Evolutionary conservation across 2,329 filamentous ascomycete species (phyloP), one percentile per base, ranked within the genome.

Genomic region (Fusarium verticillioides): DNA sequence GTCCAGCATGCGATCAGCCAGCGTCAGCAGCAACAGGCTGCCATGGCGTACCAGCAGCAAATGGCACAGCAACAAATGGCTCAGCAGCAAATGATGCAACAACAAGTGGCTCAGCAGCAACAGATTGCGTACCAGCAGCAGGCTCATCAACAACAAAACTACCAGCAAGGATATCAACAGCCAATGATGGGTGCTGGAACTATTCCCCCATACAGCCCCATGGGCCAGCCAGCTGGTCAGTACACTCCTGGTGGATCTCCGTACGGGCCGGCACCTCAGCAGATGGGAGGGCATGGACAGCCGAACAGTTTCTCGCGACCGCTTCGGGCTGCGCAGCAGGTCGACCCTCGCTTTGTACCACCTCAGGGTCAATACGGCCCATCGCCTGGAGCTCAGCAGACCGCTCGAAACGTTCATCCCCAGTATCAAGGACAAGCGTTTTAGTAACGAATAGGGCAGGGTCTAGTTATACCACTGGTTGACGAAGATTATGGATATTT

Each of bases 51-150:
- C 28, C 66, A 69, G 46, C 66, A 69, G 49, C 90, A 92, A 64
- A 89, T 91, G 66, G 92, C 94, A 12, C 76, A 78, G 54, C 72
- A 74, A 39, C 75, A 78, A 26, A 70, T 77, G 74, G 79, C 80
- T 23, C 78, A 76, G 47, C 76, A 75, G 34, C 73, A 76, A 28
- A 75, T 75, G 72, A 70, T 70, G 15, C 76, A 78, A 52, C 72
- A 74, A 40, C 74, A 77, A 26, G 66, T 76, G 57, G 76, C 70
- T 18, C 76, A 78, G 40, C 78, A 79, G 50, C 77, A 79, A 15
- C 82, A 84, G 60, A 78, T 81, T 60, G 74, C 79, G 5, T 73
- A 77, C 40, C 75, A 78, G 23, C 92, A 91, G 47, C 90, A 92
- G 67, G 89, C 74, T 13, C 79, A 81, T 37, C 78, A 81, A 46